Conservation (phyloP, 192 early-diverging fungal genomes). For the Linderina pennispora region DNA sequence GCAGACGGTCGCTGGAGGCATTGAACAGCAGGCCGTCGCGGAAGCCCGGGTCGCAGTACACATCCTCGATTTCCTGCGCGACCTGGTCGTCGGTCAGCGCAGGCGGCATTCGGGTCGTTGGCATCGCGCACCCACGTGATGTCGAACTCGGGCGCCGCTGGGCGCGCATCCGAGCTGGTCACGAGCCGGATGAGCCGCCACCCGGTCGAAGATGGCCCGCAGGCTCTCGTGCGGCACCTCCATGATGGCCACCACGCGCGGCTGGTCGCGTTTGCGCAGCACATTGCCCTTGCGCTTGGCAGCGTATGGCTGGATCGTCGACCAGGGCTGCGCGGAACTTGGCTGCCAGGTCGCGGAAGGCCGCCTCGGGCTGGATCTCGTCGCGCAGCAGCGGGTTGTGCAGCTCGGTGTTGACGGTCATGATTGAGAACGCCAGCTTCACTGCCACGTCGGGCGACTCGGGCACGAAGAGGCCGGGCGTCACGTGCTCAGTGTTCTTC, state of each 20-base stretch:
- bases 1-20: conserved; percentile 45
- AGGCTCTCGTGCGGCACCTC: conserved; percentile 40
- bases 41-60: conserved; percentile 49
- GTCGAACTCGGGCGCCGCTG: conserved; percentile 40
- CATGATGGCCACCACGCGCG: conserved; percentile 45
- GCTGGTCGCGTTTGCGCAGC: conserved; percentile 50
- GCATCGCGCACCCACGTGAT: conserved; percentile 41
- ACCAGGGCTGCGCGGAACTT: conserved; percentile 47
- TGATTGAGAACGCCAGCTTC: conserved; percentile 45
- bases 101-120: conserved; percentile 10
- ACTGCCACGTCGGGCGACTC: conserved; percentile 42
- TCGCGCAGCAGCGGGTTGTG: conserved; percentile 44
- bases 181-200: conserved; percentile 35
- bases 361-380: conserved; percentile 33
- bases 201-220: conserved; percentile 34
- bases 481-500: conserved; percentile 24
- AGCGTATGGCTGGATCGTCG: conserved; percentile 39
- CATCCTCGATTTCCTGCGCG: conserved; percentile 34
- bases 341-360: conserved; percentile 33
- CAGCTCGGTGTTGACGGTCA: conserved; percentile 46
- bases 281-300: conserved; percentile 48
- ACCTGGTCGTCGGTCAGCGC: conserved; percentile 39
- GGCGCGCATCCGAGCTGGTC: conserved; percentile 38
- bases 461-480: conserved; percentile 26
- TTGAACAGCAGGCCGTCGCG: conserved; percentile 46